Base-by-base conservation (phyloP, 2,329 filamentous ascomycete genomes). In the Penicillium sp. region DNA sequence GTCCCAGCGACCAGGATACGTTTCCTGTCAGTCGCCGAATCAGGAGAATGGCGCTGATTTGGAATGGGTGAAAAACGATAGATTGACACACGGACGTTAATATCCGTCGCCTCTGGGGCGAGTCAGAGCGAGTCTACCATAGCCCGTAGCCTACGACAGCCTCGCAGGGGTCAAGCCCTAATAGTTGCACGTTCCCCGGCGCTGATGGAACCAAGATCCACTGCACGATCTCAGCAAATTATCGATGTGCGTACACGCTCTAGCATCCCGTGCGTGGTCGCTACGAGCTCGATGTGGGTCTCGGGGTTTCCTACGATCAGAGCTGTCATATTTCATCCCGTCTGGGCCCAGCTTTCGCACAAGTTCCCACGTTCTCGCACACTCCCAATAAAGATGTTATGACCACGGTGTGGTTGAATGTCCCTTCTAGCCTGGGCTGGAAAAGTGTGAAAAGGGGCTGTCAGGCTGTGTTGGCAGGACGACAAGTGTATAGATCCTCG, bases 241-340 rank as follows among this genome's bases (percentile, higher is more conserved):
- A 38, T 21, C 16, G 34, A 39, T 9, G 18, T 16, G 36, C 18
- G 36, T 18, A 23, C 36, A 21, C 36, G 18, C 31, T n/a, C 15
- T 4, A 13, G 36, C 16, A 42, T 42, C 41, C 41, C 42, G 44
- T 42, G 38, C 50, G 36, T 45, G 39, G 36, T 45, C 33, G 36
- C 44, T 49, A 43, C 47, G 12, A 29, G 18, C 48, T 21, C 15
- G 31, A 23, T 24, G 56, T 63, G 61, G 55, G 54, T 53, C 52
- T 34, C 44, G 39, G 50, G 26, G 21, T 36, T 10, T 39, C 18
- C 18, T 50, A 36, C 48, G 54, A 65, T 66, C 52, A 49, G 66
- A 67, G 65, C 65, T 69, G 64, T 69, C 66, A 67, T 65, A 66
- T 67, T 65, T 62, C 41, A 28, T 56, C 47, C 49, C 58, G 49